These are phyloP conservation scores for Hsuehochloa calcarea DNA, from an alignment of 176 grass and related monocot genomes.

Conservation along the genomic window DNA sequence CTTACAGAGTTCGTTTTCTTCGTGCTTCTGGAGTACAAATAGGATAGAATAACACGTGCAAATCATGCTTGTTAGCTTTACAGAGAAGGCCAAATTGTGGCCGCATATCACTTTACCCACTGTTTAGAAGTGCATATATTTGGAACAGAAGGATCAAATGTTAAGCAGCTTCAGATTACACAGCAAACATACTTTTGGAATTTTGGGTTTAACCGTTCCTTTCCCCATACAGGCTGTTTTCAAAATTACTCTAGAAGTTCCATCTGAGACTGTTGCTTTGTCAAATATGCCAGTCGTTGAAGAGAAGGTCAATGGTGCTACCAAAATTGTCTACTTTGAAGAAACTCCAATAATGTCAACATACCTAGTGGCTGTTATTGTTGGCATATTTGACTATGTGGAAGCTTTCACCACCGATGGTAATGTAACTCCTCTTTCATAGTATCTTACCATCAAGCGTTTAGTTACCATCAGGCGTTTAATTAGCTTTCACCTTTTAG, in stretches of 20 bases:
- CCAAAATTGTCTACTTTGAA: constrained; percentile 70
- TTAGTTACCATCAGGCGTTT: background rate
- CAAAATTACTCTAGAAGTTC: constrained; percentile 88
- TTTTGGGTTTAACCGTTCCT: background rate
- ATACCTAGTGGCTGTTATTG: constrained; percentile 84
- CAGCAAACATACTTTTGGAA: background rate
- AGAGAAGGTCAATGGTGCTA: constrained; percentile 73
- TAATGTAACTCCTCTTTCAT: constrained; percentile 36
- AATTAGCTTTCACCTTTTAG: constrained; percentile 17
- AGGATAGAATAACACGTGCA: background rate
- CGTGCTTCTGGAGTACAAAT: background rate
- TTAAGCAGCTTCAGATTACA: constrained; percentile 10
- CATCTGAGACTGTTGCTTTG: constrained; percentile 68
- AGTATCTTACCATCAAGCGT: constrained; percentile 16
- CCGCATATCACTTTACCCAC: background rate
- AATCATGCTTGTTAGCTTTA: background rate
- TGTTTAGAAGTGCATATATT: constrained; percentile 9
- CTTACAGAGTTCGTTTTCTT: background rate
- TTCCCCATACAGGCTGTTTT: constrained; percentile 65
- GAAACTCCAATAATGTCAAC: constrained; percentile 98
- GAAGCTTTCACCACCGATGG: constrained; percentile 79
- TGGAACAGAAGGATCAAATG: constrained; percentile 12
- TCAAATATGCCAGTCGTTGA: constrained; percentile 94
- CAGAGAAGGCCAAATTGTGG: background rate
- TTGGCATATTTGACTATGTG: constrained; percentile 88